Percentiles rank a stretch among this genome's conserved stretches.
These are phyloP conservation scores for Ogataea paraovalis DNA, from an alignment of 805 yeast genomes.

Conservation along the genomic window DNA sequence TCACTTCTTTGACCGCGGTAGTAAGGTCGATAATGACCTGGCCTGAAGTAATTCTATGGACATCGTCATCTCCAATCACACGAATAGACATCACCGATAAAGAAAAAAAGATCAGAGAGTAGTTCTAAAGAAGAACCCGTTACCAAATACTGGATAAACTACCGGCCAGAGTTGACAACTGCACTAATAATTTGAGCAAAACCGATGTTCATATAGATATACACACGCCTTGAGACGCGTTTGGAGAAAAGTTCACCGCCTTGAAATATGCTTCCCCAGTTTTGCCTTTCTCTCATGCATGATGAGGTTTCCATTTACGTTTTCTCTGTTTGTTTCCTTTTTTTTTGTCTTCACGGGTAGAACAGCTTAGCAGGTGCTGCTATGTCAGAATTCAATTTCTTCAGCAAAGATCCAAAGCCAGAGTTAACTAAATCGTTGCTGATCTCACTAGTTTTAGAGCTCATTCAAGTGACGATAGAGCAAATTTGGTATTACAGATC, in stretches of 20 bases:
- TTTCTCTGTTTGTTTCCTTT: no score
- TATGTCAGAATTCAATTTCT: background rate
- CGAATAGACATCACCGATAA: constrained; percentile 23
- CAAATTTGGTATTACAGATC: constrained; percentile 49
- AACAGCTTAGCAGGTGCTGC: no score
- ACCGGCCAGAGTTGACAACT: background rate
- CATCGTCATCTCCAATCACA: constrained; percentile 47
- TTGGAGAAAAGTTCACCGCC: background rate
- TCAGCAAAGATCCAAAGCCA: background rate
- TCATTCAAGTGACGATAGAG: constrained; percentile 48
- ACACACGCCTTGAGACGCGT: no score
- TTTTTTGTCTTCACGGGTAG: no score
- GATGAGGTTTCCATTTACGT: no score
- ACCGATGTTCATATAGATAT: no score
- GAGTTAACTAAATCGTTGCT: constrained; percentile 9
- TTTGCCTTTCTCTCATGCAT: no score
- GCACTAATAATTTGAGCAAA: no score
- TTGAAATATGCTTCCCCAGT: no score
- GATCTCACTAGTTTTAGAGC: constrained; percentile 40
- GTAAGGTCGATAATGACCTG: constrained; percentile 83
- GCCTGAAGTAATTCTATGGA: constrained; percentile 81
- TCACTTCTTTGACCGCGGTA: constrained; percentile 76
- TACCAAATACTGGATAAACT: no score
- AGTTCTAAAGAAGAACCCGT: no score
- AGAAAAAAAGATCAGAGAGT: background rate